These are phyloP conservation scores for Aurinia saxatilis DNA, from an alignment of 345 rosid genomes.

Conservation along the genomic window DNA sequence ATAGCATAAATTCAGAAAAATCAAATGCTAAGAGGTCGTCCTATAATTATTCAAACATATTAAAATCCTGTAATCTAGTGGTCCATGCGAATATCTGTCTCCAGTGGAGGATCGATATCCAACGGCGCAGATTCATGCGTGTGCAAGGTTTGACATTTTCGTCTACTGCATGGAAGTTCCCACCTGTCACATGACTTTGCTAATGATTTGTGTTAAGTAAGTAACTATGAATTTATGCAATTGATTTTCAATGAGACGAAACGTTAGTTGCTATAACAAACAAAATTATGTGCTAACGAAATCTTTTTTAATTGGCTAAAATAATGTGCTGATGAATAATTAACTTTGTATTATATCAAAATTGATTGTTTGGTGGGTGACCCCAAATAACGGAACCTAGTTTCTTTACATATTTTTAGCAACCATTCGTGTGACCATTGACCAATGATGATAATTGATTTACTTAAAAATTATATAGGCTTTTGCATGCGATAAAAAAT, in stretches of 20 bases:
- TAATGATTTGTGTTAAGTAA: not conserved
- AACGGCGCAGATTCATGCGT: conserved; percentile 14
- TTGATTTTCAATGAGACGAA: not conserved
- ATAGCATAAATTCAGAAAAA: conserved; percentile 12
- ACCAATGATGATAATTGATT: not conserved
- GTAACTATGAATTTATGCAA: not conserved
- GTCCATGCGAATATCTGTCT: conserved; percentile 28
- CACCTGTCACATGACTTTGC: conserved; percentile 8
- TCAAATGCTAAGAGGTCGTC: conserved; percentile 14
- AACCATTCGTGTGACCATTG: not conserved
- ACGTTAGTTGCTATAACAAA: conserved; percentile 16
- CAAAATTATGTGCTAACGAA: conserved; percentile 8
- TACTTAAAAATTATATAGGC: not conserved
- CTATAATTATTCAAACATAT: conserved; percentile 13
- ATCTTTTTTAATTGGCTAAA: not conserved
- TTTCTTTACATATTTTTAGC: not conserved
- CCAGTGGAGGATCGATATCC: not conserved
- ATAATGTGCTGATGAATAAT: not conserved
- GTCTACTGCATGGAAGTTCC: not conserved
- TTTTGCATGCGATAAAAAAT: not conserved
- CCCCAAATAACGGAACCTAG: conserved; percentile 9
- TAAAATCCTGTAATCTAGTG: conserved; percentile 12
- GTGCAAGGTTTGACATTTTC: conserved; percentile 22
- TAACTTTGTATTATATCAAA: not conserved
- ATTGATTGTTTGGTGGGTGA: conserved; percentile 19